phyloP scores from a whole-genome alignment of 2,329 filamentous ascomycete genomes.

The Colletotrichum siamense region DNA sequence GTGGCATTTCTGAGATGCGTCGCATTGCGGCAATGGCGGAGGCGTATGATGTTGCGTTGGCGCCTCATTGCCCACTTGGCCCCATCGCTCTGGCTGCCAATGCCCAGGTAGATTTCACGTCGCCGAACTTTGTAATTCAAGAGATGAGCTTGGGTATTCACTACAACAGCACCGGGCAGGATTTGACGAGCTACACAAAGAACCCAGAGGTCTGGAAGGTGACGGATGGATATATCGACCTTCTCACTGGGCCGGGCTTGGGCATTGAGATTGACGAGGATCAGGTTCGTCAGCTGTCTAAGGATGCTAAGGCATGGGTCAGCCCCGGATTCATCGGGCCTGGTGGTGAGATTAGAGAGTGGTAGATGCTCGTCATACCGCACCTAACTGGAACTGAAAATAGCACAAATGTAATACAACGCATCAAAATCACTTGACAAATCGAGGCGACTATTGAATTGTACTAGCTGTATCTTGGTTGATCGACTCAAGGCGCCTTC shows the following conservation, averaged over 20 bases:
- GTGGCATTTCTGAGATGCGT: conserved; percentile 74
- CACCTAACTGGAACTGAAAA: background rate
- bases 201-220: conserved; percentile 71
- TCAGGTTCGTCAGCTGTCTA: conserved; percentile 63
- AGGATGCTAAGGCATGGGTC: conserved; percentile 67
- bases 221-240: conserved; percentile 67
- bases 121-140: conserved; percentile 73
- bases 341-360: conserved; percentile 71
- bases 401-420: too few relatives aligned
- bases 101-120: conserved; percentile 68
- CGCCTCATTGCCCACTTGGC: conserved; percentile 76
- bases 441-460: fast-evolving
- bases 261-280: conserved; percentile 78
- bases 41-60: conserved; percentile 75
- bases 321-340: conserved; percentile 71
- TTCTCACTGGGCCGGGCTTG: conserved; percentile 65
- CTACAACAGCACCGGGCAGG: conserved; percentile 72
- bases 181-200: conserved; percentile 70
- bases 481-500: conserved; percentile 25
- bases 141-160: conserved; percentile 84
- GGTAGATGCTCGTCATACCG: conserved; percentile 47
- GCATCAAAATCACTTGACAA: fast-evolving
- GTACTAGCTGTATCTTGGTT: fast-evolving
- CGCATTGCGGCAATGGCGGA: conserved; percentile 75
- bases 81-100: conserved; percentile 76